phyloP scores from a whole-genome alignment of 1,284 basidiomycete genomes.

The Boletellus sp. region DNA sequence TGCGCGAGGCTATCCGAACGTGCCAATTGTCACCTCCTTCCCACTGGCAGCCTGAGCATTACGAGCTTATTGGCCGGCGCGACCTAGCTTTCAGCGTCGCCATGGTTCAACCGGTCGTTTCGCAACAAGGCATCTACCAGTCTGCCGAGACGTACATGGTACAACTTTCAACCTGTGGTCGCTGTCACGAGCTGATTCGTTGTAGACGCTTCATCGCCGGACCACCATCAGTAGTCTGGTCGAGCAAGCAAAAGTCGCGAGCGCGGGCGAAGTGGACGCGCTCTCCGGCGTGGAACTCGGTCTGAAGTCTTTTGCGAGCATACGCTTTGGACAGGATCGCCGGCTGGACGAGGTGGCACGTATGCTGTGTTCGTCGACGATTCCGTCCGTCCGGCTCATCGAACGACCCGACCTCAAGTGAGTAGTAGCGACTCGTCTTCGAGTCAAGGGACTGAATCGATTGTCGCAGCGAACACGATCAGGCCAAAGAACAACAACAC shows the following conservation, averaged over 20 bases:
- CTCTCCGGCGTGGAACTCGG: conserved; percentile 70
- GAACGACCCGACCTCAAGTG: conserved; percentile 75
- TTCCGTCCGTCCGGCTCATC: conserved; percentile 62
- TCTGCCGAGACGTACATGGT: conserved; percentile 46
- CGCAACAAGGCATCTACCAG: conserved; percentile 31
- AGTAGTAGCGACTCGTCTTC: conserved; percentile 19
- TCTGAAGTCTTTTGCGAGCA: conserved; percentile 70
- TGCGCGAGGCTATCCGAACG: conserved; percentile 78
- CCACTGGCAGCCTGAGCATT: conserved; percentile 70
- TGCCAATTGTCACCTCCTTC: conserved; percentile 76
- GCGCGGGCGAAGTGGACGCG: conserved; percentile 50
- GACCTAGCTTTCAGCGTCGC: conserved; percentile 60
- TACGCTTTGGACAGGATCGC: conserved; percentile 84
- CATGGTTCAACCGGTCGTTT: conserved; percentile 28
- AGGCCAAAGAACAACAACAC: conserved; percentile 76
- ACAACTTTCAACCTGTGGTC: conserved; percentile 17
- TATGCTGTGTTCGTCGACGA: conserved; percentile 76
- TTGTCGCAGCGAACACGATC: conserved; percentile 67
- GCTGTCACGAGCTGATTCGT: conserved; percentile 25
- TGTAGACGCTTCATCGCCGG: conserved; percentile 38
- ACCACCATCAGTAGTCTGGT: conserved; percentile 51
- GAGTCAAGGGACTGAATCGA: background rate
- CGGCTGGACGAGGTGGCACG: conserved; percentile 84
- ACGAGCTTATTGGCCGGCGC: conserved; percentile 72
- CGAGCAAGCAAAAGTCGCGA: conserved; percentile 46